Evolutionary conservation across 1,284 basidiomycete species (phyloP), one percentile per base, ranked within the genome.

Genomic region (Malassezia cuniculi): DNA sequence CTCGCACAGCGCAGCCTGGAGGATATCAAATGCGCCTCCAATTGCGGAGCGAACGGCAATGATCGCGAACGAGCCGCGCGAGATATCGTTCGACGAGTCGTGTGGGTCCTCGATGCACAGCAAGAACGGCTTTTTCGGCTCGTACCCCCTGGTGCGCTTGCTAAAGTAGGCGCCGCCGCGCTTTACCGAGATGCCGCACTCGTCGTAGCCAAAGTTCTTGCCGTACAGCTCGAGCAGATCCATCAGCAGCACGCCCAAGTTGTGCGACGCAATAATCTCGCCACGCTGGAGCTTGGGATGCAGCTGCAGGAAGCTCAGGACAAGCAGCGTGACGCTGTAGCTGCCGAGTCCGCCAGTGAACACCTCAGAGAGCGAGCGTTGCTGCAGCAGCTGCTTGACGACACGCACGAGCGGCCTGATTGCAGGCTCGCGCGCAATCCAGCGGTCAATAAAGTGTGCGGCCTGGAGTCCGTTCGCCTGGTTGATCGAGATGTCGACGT

Each of bases 211-310:
- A 75, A 94, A 95, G 64, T 81, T 79, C 41, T 76, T 74, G 10
- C 89, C 90, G 63, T 95, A 95, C 7, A 93, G 74, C 72, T 97
- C 89, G 56, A 97, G 89, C 65, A 95, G 89, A 66, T 99, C 90
- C 71, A 95, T 76, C 20, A 94, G 74, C 27, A 99, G 72, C 5
- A 89, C 81, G 2, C 90, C 90, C 9, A 97, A 73, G 63, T 95
- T 97, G 54, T 76, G 72, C 48, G 78, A 76, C 0, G 87, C 78
- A 53, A 89, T 79, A 28, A 97, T 85, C 68, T 90, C 85, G 1
- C 78, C 80, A 36, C 78, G 70, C 28, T 90, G 79, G 47, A 97
- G 77, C 68, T 90, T 93, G 1, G 90, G 93, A 66, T 99, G 90
- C 72, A 94, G 81, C 72, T 95, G 90, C 32, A 99, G 71, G 67